Evolutionary conservation across 1,139 yeast species (phyloP), one percentile per base, ranked within the genome.

Genomic region (Suhomyces wounanorum): DNA sequence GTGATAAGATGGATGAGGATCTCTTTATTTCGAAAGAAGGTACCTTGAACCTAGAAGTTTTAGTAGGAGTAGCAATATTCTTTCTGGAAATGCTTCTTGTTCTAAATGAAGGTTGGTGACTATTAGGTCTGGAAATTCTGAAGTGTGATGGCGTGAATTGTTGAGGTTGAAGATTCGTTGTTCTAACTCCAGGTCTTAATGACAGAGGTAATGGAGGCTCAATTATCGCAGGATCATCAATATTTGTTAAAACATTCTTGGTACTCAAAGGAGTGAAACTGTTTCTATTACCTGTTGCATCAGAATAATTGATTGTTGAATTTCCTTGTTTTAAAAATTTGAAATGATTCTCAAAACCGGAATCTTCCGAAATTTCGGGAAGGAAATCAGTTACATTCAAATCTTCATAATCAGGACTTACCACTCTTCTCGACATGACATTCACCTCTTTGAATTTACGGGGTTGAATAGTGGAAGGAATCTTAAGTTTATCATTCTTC

Each of bases 341-440:
- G 59, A 78, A 73, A 48, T 72, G 75, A 48, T 64, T 65, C 39
- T 68, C 78, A 56, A 78, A 73, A 1, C 79, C 81, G n/a, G 81
- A 77, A 55, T 75, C 81, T 44, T 73, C 73, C 0, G 81, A 75
- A 41, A 77, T 54, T 53, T 78, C 81, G 2, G 82, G 81, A 51
- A 77, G 67, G 52, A 73, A 75, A 9, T 68, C 74, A 2, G 77
- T 67, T 0, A 72, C 72, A 37, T 75, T 63, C 36, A 73, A 61
- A 47, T 74, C 77, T 39, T 73, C 76, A 54, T 59, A 66, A 6
- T 66, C 70, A 21, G 77, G 73, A 57, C 72, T 73, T 10, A 76
- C 76, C 1, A 77, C 67, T 55, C 75, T 68, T 54, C 79, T 66
- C 6, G 79, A 73, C 59, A 69, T 66, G 2, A 77, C 76, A 59